These are phyloP conservation scores for Alternaria infectoria DNA, from an alignment of 2,329 filamentous ascomycete species.

Conservation along the genomic window DNA sequence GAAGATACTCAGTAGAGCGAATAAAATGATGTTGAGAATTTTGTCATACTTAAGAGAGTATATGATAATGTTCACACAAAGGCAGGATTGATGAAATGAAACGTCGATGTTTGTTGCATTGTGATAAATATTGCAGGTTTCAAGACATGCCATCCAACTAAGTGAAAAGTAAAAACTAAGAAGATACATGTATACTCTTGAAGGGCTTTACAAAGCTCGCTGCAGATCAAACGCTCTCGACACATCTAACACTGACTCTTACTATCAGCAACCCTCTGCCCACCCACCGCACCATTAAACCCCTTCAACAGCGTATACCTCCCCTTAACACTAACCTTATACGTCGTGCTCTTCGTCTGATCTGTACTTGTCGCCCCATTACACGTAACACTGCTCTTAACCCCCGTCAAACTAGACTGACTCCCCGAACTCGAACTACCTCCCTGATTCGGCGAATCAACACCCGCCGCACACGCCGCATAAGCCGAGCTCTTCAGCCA, in stretches of 20 bases:
- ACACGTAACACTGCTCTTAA: background rate
- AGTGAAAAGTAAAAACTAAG: fast-evolving
- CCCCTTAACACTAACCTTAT: background rate
- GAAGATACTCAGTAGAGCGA: background rate
- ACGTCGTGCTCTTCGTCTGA: background rate
- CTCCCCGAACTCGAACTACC: background rate
- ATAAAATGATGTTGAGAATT: background rate
- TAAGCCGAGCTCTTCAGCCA: conserved; percentile 1
- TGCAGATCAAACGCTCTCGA: fast-evolving
- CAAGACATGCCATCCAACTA: background rate
- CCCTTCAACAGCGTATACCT: background rate
- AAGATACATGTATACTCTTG: background rate
- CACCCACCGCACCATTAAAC: background rate
- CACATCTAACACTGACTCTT: background rate
- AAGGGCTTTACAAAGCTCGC: fast-evolving
- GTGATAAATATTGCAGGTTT: background rate
- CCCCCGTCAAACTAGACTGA: background rate
- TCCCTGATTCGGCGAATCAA: background rate
- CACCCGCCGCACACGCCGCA: background rate
- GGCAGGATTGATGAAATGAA: background rate
- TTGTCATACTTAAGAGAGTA: background rate
- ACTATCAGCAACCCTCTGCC: background rate
- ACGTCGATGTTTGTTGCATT: background rate
- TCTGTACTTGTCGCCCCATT: background rate
- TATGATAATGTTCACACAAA: background rate